Base-by-base conservation (phyloP, 2,329 filamentous ascomycete genomes). In the Septoria petroselini region DNA sequence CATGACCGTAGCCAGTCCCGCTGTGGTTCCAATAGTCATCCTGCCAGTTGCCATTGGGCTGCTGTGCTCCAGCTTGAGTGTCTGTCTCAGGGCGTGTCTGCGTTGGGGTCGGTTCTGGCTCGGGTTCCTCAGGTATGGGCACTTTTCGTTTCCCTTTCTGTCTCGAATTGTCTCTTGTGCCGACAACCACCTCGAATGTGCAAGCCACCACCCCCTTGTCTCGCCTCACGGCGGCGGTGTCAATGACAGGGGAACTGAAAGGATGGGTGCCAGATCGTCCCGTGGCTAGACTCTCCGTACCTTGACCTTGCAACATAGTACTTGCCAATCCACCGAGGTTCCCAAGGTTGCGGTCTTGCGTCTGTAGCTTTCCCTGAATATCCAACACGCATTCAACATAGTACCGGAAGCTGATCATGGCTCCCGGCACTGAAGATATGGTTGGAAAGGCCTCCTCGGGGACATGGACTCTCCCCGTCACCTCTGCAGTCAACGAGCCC, bases 361-460 rank as follows among this genome's bases (percentile, higher is more conserved):
- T 82, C 1, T 84, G 81, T 33, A 96, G 73, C 65, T 89, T 93
- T 30, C 91, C 91, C 39, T 93, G 91, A 0, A 97, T 77, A 65
- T 98, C 93, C 17, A 96, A 82, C 21, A 97, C 84, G 2, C 96
- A 88, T 68, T 98, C 93, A 15, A 96, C 79, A 59, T 91, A 88
- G 65, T 98, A 97, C 59, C 85, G 88, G 73, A 98, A 97, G 61
- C 85, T 90, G 58, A 98, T 93, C 84, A 97, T 93, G 27, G 88
- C 85, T 3, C 91, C 90, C 0, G 93, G 93, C 0, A 96, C 89
- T 47, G 84, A 85, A 21, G 83, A 83, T 55, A 97, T 97, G 2
- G 91, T 95, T 0, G 93, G 91, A 60, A 97, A 97, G 0, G 84
- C 83, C 63, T 95, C 88, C 56, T 95, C 89, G 0, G 93, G 93